A percentile compares a stretch with the other conserved stretches of the same genome.
These are phyloP conservation scores for Boletus huronensis DNA, from an alignment of 768 basidiomycete species.

Conservation along the genomic window DNA sequence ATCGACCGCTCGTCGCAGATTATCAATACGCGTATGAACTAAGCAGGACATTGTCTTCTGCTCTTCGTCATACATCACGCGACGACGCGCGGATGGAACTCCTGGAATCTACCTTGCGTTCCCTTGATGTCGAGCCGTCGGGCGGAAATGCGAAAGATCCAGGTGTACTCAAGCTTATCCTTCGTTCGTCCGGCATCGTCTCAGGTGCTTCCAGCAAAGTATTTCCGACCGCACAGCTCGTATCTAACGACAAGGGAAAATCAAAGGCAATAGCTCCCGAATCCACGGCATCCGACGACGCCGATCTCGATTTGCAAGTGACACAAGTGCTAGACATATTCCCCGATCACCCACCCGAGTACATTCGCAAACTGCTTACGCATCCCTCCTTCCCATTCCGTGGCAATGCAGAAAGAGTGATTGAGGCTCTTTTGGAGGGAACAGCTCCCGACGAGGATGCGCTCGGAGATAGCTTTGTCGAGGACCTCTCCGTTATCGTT, in stretches of 20 bases:
- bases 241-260: conserved; percentile 38
- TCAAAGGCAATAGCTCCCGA: conserved; percentile 30
- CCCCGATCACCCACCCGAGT: conserved; percentile 53
- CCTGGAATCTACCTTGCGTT: conserved; percentile 49
- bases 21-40: conserved; percentile 70
- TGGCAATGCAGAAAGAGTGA: conserved; percentile 58
- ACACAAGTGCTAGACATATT: conserved; percentile 75
- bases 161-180: conserved; percentile 59
- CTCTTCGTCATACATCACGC: conserved; percentile 42
- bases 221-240: conserved; percentile 35
- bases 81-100: conserved; percentile 58
- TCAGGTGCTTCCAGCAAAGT: conserved; percentile 12
- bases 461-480: conserved; percentile 14
- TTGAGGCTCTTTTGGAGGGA: conserved; percentile 74
- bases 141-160: conserved; percentile 34
- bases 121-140: conserved; percentile 31
- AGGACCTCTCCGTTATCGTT: neutral
- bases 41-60: conserved; percentile 44
- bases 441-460: conserved; percentile 47
- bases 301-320: conserved; percentile 53
- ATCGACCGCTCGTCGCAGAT: conserved; percentile 64
- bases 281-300: conserved; percentile 26
- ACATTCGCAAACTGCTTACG: conserved; percentile 56
- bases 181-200: conserved; percentile 56
- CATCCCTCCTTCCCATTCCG: conserved; percentile 46